Conservation (phyloP, 2,329 filamentous ascomycete genomes). For the Venturia carpophila region DNA sequence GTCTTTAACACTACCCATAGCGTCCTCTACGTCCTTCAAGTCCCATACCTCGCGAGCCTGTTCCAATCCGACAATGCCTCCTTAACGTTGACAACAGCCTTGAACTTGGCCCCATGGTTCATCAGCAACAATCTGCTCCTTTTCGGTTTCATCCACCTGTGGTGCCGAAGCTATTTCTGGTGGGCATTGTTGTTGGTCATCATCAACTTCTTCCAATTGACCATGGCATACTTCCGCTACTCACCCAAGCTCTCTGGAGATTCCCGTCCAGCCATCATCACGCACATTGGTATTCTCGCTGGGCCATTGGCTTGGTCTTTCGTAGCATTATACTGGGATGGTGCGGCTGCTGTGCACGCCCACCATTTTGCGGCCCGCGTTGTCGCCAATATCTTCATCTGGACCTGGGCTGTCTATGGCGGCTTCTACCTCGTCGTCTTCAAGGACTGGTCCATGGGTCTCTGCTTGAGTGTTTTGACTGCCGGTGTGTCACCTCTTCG, state of each 20-base stretch:
- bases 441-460: conserved; percentile 72
- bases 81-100: conserved; percentile 58
- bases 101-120: conserved; percentile 74
- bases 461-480: conserved; percentile 64
- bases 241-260: conserved; percentile 45
- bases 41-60: conserved; percentile 67
- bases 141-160: conserved; percentile 75
- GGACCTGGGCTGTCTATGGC: conserved; percentile 71
- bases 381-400: conserved; percentile 80
- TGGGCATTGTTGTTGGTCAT: conserved; percentile 68
- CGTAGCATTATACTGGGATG: conserved; percentile 81
- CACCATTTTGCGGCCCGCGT: conserved; percentile 62
- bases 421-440: conserved; percentile 65
- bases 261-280: conserved; percentile 28
- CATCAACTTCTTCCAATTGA: conserved; percentile 75
- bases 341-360: conserved; percentile 70
- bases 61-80: conserved; percentile 53
- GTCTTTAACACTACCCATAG: conserved; percentile 40
- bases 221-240: conserved; percentile 73
- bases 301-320: conserved; percentile 81
- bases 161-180: conserved; percentile 67
- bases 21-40: conserved; percentile 65
- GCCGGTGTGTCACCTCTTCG: conserved; percentile 44
- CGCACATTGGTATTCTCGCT: conserved; percentile 68
- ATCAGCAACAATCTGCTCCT: conserved; percentile 78